Conservation (phyloP, 805 yeast genomes). For the Jamesozyma jinghongensis region DNA sequence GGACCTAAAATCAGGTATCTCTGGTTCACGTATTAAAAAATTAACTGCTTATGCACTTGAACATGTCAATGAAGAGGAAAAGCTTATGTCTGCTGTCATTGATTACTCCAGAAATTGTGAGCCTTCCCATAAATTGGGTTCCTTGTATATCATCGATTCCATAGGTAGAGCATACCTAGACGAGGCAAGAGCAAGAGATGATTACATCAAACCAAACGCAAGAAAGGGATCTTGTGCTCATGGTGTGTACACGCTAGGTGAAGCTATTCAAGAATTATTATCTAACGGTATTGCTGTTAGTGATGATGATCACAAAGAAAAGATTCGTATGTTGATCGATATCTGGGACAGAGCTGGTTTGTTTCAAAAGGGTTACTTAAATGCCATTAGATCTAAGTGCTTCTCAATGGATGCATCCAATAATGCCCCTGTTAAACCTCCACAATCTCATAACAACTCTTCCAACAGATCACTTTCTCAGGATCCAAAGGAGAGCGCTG, state of each 20-base stretch:
- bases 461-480: conserved; percentile 55
- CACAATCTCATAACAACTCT: conserved; percentile 16
- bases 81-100: conserved; percentile 21
- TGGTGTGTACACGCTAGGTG: conserved; percentile 58
- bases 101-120: conserved; percentile 60
- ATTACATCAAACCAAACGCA: conserved; percentile 40
- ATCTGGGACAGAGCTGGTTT: conserved; percentile 88
- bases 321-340: conserved; percentile 74
- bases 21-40: conserved; percentile 88
- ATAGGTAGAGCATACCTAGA: conserved; percentile 79
- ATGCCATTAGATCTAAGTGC: conserved; percentile 47
- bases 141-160: conserved; percentile 85
- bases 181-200: conserved; percentile 50
- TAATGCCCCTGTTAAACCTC: conserved; percentile 32
- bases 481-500: conserved; percentile 28
- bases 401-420: conserved; percentile 31
- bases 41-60: conserved; percentile 69
- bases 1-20: conserved; percentile 75
- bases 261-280: conserved; percentile 52
- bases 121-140: conserved; percentile 78
- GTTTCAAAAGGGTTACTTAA: conserved; percentile 50
- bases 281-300: conserved; percentile 53
- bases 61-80: conserved; percentile 39
- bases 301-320: conserved; percentile 53
- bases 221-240: conserved; percentile 67